A percentile compares a stretch with the other conserved stretches of the same genome.
phyloP scores from a whole-genome alignment of 306 rosid species.

The Amphicarpaea edgeworthii region DNA sequence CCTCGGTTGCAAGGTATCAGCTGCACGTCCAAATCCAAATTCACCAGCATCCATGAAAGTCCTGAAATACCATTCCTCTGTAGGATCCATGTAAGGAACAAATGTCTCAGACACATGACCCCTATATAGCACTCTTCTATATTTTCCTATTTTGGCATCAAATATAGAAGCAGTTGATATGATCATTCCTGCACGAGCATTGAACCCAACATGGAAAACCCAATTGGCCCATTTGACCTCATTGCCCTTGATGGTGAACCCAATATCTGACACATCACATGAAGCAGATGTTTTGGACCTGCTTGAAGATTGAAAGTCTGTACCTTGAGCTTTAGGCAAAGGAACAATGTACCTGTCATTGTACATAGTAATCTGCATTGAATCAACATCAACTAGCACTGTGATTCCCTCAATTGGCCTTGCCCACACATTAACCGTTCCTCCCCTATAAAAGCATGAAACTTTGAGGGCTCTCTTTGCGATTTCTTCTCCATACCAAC shows the following conservation, averaged over 20 bases:
- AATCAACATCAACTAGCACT: slow-evolving; percentile 70
- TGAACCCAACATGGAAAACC: slow-evolving; percentile 82
- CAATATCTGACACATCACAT: slow-evolving; percentile 48
- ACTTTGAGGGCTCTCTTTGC: slow-evolving; percentile 72
- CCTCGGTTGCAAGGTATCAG: slow-evolving; percentile 66
- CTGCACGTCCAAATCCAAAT: slow-evolving; percentile 85
- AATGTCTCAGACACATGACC: slow-evolving; percentile 92
- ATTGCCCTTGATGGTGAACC: slow-evolving; percentile 58
- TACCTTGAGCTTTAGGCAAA: slow-evolving; percentile 82
- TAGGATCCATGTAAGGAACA: slow-evolving; percentile 89
- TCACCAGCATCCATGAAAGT: slow-evolving; percentile 93
- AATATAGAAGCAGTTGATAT: slow-evolving; percentile 84
- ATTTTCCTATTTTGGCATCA: slow-evolving; percentile 56
- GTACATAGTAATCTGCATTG: slow-evolving; percentile 66
- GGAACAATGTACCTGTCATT: slow-evolving; percentile 67
- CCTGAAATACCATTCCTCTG: slow-evolving; percentile 82
- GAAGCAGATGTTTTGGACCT: slow-evolving; percentile 33
- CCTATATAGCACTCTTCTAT: slow-evolving; percentile 72
- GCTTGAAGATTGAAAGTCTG: slow-evolving; percentile 58
- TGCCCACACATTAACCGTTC: slow-evolving; percentile 69
- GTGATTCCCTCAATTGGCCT: slow-evolving; percentile 87
- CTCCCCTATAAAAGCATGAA: slow-evolving; percentile 71
- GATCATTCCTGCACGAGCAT: slow-evolving; percentile 76
- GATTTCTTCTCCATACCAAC: slow-evolving; percentile 77
- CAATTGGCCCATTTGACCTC: slow-evolving; percentile 81